Conservation (phyloP, 2,329 filamentous ascomycete species). For the Paracoccidioides brasiliensis region DNA sequence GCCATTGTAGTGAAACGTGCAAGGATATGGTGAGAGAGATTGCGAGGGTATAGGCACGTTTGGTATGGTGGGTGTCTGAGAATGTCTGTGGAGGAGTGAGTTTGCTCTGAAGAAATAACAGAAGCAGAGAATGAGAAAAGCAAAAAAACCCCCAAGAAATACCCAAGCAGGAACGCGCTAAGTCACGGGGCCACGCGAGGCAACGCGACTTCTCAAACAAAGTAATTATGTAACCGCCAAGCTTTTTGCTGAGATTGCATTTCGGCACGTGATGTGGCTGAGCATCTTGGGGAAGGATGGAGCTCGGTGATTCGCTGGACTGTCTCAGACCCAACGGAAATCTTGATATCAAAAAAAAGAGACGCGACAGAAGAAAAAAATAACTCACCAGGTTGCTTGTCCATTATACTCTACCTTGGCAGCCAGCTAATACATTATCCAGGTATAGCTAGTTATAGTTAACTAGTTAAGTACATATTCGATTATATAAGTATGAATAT, state of each 20-base stretch:
- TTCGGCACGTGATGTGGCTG: background rate
- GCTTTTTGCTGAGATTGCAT: background rate
- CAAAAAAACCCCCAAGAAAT: constrained; percentile 7
- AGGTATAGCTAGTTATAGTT: no score
- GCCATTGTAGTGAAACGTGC: constrained; percentile 47
- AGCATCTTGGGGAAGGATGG: no score
- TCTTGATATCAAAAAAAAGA: no score
- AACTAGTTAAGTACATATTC: no score
- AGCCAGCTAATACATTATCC: no score
- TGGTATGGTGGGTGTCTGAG: background rate
- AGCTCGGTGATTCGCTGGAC: no score
- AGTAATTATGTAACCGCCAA: constrained; percentile 1
- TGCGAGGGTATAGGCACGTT: constrained; percentile 8
- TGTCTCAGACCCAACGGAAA: no score
- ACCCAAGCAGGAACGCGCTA: constrained; percentile 7
- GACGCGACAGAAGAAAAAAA: no score
- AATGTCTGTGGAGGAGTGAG: no score
- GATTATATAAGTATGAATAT: no score
- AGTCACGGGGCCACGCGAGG: constrained; percentile 14
- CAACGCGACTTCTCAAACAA: constrained; percentile 5
- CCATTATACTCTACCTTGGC: no score
- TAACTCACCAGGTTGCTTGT: no score
- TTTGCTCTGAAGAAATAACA: background rate
- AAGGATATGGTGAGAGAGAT: constrained; percentile 12
- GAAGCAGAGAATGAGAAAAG: constrained; percentile 5